phyloP scores from a whole-genome alignment of 768 basidiomycete genomes.

The Mycena rosella region DNA sequence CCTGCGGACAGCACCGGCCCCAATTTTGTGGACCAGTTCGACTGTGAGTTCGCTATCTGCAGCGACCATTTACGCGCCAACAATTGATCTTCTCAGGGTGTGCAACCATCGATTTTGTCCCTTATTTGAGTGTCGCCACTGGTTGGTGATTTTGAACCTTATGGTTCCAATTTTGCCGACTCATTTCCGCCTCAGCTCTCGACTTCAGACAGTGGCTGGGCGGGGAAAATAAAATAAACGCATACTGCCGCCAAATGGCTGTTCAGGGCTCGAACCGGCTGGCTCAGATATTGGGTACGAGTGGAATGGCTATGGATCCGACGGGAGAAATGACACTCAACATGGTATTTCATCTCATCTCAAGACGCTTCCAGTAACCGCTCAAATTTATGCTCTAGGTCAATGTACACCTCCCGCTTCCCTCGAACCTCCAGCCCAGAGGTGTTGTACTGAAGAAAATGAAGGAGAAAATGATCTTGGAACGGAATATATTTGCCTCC shows the following conservation, averaged over 20 bases:
- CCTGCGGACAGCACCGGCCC: conserved; percentile 49
- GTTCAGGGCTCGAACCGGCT: conserved; percentile 73
- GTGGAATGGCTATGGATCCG: conserved; percentile 65
- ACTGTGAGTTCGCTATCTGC: conserved; percentile 44
- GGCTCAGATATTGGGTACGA: conserved; percentile 74
- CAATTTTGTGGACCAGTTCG: conserved; percentile 60
- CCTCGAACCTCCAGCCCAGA: conserved; percentile 40
- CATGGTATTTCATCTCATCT: conserved; percentile 69
- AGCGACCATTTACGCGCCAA: background rate
- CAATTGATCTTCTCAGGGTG: conserved; percentile 55
- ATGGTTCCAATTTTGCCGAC: background rate
- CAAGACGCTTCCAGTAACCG: background rate
- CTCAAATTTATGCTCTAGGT: conserved; percentile 42
- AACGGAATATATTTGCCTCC: conserved; percentile 52
- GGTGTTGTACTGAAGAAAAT: conserved; percentile 42
- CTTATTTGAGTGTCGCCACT: conserved; percentile 61
- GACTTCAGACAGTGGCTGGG: conserved; percentile 85
- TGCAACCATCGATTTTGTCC: conserved; percentile 66
- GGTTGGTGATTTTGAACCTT: conserved; percentile 53
- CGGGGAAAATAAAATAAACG: conserved; percentile 82
- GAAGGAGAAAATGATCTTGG: conserved; percentile 47
- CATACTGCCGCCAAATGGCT: conserved; percentile 81
- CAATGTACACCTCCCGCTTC: conserved; percentile 58
- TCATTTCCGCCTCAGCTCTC: conserved; percentile 61
- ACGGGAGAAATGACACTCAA: conserved; percentile 73